Evolutionary conservation across 805 yeast species (phyloP).

Genomic region (Wickerhamiella qilinensis): DNA sequence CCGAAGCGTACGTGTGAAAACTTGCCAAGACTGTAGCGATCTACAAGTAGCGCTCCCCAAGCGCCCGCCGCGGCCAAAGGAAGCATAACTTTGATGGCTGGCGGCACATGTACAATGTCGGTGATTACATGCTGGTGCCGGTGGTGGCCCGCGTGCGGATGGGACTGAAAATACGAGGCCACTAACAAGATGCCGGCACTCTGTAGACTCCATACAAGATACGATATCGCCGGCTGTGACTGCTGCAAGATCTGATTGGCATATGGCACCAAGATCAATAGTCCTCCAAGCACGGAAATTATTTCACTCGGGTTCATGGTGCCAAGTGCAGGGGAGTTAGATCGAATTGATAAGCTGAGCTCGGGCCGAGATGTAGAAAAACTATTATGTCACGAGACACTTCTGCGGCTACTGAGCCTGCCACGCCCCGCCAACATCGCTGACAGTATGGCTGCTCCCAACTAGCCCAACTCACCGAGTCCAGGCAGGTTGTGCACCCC

Average conservation of each 20-base stretch:
- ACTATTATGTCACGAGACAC: too few species aligned
- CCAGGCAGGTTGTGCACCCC: too few species aligned
- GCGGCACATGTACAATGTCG: conserved; percentile 2
- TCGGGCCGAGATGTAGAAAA: too few species aligned
- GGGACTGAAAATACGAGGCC: background rate
- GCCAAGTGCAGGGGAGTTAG: too few species aligned
- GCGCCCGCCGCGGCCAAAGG: background rate
- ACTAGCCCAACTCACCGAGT: too few species aligned
- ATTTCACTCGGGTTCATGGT: background rate
- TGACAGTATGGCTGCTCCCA: too few species aligned
- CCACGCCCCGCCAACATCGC: too few species aligned
- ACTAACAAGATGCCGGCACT: background rate
- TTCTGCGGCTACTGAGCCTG: too few species aligned
- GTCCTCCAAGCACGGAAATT: background rate
- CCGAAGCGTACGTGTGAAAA: background rate
- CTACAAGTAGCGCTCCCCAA: background rate
- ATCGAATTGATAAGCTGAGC: background rate
- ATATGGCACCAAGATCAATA: background rate
- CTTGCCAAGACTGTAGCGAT: background rate
- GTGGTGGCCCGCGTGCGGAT: background rate
- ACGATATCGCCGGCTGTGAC: background rate
- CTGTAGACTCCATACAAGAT: background rate
- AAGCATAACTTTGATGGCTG: background rate
- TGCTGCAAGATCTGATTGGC: background rate
- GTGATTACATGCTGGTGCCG: conserved; percentile 2